Base-by-base conservation (phyloP, 2,329 filamentous ascomycete species). In the Clarireedia hainanense region DNA sequence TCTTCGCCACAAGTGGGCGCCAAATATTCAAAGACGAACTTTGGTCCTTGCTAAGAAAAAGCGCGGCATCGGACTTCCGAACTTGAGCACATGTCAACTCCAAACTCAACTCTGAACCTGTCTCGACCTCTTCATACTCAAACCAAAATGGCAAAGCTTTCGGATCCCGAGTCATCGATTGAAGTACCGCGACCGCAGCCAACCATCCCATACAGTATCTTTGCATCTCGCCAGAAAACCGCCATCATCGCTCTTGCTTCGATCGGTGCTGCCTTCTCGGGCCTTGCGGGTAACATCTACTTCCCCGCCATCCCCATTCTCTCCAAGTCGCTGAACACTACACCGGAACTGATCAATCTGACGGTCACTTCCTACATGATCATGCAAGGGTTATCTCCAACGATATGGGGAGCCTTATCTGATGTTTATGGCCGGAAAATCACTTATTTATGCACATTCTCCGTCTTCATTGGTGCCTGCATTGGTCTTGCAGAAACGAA, bases 321-420 rank as follows among this genome's bases (percentile, higher is more conserved):
- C 45, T 61, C 63, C 2, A 42, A 23, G 3, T 60, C 64, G 40
- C 61, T 67, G 5, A 14, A 30, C 7, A 61, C 64, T 5, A 60
- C 66, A 2, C 50, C 59, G 3, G 62, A 63, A 47, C 48, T 64
- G 1, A 62, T 67, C 46, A 67, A 67, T 36, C 57, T 68, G 4
- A 67, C 65, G 2, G 59, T 67, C 2, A 68, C 66, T 5, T 62
- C 62, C 7, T 68, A 68, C 48, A 59, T 67, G 59, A 75, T 84
- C 43, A 74, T 84, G 17, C 80, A 83, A 68, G 81, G 77, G 6
- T 68, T 85, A 10, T 74, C 77, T 0, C 81, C 81, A 30, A 77
- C 75, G 61, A 74, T 84, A 55, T 63, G 58, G 59, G 63, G 63
- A 14, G 58, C 58, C 10, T 12, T 61, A n/a, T 53, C 76, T n/a